These are phyloP conservation scores for Talaromyces ruber DNA, from an alignment of 495 filamentous ascomycete genomes.

Conservation along the genomic window DNA sequence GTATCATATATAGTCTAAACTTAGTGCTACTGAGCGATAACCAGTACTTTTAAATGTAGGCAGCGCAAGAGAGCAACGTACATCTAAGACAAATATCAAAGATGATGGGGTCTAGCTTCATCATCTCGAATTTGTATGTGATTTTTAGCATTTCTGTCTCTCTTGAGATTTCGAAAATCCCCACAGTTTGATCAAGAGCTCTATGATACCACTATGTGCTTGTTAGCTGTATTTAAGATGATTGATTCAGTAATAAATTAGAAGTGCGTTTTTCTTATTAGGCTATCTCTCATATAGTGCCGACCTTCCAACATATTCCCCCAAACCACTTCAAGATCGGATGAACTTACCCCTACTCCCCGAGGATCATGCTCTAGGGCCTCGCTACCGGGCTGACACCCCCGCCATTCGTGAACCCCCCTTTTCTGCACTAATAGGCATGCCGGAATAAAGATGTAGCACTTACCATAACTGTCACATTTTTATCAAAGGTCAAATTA, in stretches of 20 bases:
- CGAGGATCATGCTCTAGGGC: too few species aligned
- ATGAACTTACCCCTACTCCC: too few species aligned
- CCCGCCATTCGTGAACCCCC: too few species aligned
- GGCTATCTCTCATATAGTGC: too few species aligned
- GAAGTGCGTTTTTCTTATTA: too few species aligned
- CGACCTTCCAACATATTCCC: too few species aligned
- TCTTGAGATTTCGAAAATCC: neutral
- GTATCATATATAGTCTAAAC: neutral
- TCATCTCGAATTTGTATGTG: slow-evolving; percentile 3
- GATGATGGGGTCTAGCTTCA: neutral
- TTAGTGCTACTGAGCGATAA: neutral
- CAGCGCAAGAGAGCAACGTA: neutral
- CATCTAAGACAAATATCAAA: neutral
- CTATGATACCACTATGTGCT: neutral
- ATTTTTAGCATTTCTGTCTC: neutral
- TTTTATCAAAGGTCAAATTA: too few species aligned
- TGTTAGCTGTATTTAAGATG: neutral
- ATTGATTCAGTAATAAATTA: neutral
- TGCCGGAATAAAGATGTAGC: too few species aligned
- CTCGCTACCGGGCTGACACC: too few species aligned
- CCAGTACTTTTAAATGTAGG: neutral
- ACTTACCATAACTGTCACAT: too few species aligned
- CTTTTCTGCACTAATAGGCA: too few species aligned
- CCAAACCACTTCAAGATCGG: too few species aligned
- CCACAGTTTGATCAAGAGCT: neutral